Conservation (phyloP, 73 alveolate species). For the Tetrahymena malaccensis region DNA sequence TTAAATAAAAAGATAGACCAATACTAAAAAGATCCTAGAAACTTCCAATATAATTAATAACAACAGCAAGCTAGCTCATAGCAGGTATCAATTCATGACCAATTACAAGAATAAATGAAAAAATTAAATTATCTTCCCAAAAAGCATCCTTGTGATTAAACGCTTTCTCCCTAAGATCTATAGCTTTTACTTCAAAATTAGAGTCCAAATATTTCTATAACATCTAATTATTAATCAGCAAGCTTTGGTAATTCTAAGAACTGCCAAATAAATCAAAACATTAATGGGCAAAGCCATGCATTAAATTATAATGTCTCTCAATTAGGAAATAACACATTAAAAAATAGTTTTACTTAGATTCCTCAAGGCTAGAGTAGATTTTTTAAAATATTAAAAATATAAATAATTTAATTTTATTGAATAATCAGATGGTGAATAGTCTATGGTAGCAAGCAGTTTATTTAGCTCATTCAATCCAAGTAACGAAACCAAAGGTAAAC, state of each 20-base stretch:
- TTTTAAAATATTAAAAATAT: neutral
- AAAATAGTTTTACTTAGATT: neutral
- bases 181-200: neutral
- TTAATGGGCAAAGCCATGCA: neutral
- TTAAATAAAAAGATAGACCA: neutral
- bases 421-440: neutral
- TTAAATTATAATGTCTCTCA: neutral
- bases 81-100: neutral
- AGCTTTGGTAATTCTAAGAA: neutral
- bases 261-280: neutral
- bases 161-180: neutral
- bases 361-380: neutral
- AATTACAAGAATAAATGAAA: neutral
- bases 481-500: neutral
- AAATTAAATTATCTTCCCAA: neutral
- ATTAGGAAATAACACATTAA: neutral
- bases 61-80: neutral
- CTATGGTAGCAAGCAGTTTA: neutral
- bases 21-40: neutral
- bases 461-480: neutral
- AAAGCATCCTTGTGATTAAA: neutral
- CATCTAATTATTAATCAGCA: neutral
- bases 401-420: neutral
- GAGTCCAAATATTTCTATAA: neutral
- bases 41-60: neutral